Conservation (phyloP, 1,139 yeast species). For the Protomyces gravidus region DNA sequence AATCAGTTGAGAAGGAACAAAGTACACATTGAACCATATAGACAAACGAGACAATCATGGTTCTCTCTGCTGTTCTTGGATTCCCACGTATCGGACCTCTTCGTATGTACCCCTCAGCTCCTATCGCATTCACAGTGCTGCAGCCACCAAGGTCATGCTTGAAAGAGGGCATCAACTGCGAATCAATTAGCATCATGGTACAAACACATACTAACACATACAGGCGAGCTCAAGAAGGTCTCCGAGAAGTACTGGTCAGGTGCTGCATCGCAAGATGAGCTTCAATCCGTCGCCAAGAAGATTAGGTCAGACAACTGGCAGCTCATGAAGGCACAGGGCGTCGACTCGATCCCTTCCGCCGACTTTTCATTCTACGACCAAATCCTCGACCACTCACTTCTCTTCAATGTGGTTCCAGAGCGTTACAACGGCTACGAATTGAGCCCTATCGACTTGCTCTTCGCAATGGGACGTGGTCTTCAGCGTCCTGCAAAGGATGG, state of each 20-base stretch:
- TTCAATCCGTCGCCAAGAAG: slow-evolving; percentile 87
- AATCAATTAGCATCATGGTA: too few species aligned
- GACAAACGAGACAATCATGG: slow-evolving; percentile 27
- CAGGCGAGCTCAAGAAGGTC: slow-evolving; percentile 39
- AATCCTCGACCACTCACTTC: slow-evolving; percentile 82
- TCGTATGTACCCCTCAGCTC: neutral
- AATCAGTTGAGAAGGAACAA: too few species aligned
- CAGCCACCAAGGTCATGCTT: neutral
- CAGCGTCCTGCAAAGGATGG: slow-evolving; percentile 98
- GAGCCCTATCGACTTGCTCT: slow-evolving; percentile 83
- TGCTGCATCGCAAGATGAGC: slow-evolving; percentile 79
- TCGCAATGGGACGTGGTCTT: slow-evolving; percentile 99
- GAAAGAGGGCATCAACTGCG: too few species aligned
- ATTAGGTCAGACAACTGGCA: slow-evolving; percentile 97
- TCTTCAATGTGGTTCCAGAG: slow-evolving; percentile 94
- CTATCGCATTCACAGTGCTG: neutral
- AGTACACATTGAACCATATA: too few species aligned
- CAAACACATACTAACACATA: neutral
- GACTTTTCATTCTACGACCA: slow-evolving; percentile 98
- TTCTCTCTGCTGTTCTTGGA: slow-evolving; percentile 32
- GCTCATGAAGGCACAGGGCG: slow-evolving; percentile 95
- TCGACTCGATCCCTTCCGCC: slow-evolving; percentile 92
- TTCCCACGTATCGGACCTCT: slow-evolving; percentile 32
- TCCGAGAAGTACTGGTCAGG: slow-evolving; percentile 99
- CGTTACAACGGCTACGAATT: slow-evolving; percentile 91